Base-by-base conservation (phyloP, 768 basidiomycete genomes). In the Exsudoporus frostii region DNA sequence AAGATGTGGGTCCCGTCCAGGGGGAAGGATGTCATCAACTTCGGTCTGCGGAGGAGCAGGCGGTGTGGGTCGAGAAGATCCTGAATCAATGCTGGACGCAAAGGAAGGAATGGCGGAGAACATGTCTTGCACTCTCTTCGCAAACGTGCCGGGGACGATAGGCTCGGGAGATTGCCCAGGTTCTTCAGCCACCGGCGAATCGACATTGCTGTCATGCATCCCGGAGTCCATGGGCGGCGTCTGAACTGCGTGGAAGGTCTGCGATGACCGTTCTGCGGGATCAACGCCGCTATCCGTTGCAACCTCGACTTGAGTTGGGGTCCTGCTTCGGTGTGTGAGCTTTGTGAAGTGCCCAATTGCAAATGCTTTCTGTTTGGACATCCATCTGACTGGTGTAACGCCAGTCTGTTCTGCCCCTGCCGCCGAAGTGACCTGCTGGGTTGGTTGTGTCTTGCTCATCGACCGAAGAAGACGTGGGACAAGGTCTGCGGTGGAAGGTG, bases 41-140 rank as follows among this genome's bases (percentile, higher is more conserved):
- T 57, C 54, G 17, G 34, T 51, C 13, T 53, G 55, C 34, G 54
- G 50, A n/a, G 55, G 33, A 25, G 45, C 41, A 47, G 60, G 32
- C 1, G 53, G 52, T 36, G 63, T 44, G n/a, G 61, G 33, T 6
- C n/a, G 60, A 39, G 63, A 33, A 34, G 65, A 60, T 9, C 54
- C 51, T 20, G 60, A 45, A 40, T 51, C 54, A 27, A 52, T 60
- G 51, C 24, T 63, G 45, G 56, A 60, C 52, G 56, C 56, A 57
- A 55, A 56, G 38, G 55, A 63, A 36, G 79, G 79, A 1, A 82
- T 64, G 3, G 74, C 65, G 46, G 77, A 67, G 36, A 85, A 69
- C n/a, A 85, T 64, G 11, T 72, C 68, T 60, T 82, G 83, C 39
- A 85, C 79, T 51, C 68, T 77, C 48, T 73, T 71, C 6, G 81